Conservation (phyloP, 495 filamentous ascomycete species). For the Neurospora sp. region DNA sequence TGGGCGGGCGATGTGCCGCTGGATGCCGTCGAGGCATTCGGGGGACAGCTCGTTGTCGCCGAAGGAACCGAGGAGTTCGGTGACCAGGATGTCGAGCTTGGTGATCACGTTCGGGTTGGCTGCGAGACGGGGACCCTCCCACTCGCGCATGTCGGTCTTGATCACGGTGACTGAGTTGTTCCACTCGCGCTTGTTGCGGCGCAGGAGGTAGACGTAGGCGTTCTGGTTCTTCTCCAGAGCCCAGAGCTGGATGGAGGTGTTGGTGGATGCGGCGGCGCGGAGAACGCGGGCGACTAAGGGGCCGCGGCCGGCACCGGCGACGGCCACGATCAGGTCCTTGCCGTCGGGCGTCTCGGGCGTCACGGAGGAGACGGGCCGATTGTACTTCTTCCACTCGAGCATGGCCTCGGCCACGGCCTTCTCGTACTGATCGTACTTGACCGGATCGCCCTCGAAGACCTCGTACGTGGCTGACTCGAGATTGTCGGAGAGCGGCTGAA, state of each 20-base stretch:
- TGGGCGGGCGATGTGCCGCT: constrained; percentile 59
- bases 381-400: constrained; percentile 61
- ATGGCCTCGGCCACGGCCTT: constrained; percentile 71
- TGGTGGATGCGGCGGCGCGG: constrained; percentile 62
- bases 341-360: constrained; percentile 23
- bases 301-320: constrained; percentile 86
- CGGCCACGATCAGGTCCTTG: constrained; percentile 74
- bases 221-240: constrained; percentile 98
- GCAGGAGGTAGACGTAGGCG: constrained; percentile 81
- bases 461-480: constrained; percentile 96
- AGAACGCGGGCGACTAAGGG: constrained; percentile 82
- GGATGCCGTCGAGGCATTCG: constrained; percentile 55
- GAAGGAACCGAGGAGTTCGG: constrained; percentile 88
- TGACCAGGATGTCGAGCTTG: constrained; percentile 85
- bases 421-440: constrained; percentile 97
- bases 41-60: constrained; percentile 85
- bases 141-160: constrained; percentile 93
- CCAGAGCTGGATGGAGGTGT: constrained; percentile 72
- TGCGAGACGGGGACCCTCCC: constrained; percentile 59
- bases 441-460: constrained; percentile 94
- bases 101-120: constrained; percentile 23
- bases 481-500: constrained; percentile 93
- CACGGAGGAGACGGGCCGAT: constrained; percentile 57
- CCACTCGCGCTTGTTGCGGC: constrained; percentile 76
- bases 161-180: constrained; percentile 65